Evolutionary conservation across 352 stramenopile species (phyloP), one percentile per base, ranked within the genome.

Genomic region (Pythium biforme): DNA sequence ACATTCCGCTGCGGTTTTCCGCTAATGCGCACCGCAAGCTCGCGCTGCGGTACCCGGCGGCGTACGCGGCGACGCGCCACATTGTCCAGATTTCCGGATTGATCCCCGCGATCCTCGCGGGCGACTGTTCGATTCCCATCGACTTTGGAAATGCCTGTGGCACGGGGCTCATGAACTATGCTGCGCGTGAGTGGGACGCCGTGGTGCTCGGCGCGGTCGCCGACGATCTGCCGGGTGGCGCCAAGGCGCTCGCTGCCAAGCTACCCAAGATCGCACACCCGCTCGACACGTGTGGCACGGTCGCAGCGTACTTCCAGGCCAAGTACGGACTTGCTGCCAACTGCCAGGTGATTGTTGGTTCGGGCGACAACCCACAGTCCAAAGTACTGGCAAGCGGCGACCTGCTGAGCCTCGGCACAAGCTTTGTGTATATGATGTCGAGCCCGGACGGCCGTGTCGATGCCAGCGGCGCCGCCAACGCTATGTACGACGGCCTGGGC

Each of bases 371-470:
- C 46, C 46, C 46, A 14, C 46, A 52, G 46, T 52, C 46, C 46
- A 52, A 52, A 17, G 46, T 52, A 14, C 46, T 52, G 15, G 46
- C 46, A 25, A 31, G 23, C 14, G 46, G 46, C 14, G 46, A 52
- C 29, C 26, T 52, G 25, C 19, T 52, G 26, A 52, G 46, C 46
- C 46, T 52, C 25, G 46, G 46, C 23, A 52, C 46, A 4, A 52
- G 46, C 46, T 52, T 52, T 39, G 46, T 52, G 25, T 52, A 52
- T 17, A 52, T 52, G 46, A 52, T 52, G 10, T 52, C 46, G 46
- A 52, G 46, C 26, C 46, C 46, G 3, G 46, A 52, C 26, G 46
- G 46, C 19, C 46, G 46, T 11, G 46, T 52, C 3, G 46, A 52
- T 22, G 26, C 23, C 10, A 37, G 19, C 5, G 46, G 46, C 26